Evolutionary conservation across 108 stramenopile species (phyloP), one percentile per base, ranked within the genome.

Genomic region (Mediolabrus comicus): DNA sequence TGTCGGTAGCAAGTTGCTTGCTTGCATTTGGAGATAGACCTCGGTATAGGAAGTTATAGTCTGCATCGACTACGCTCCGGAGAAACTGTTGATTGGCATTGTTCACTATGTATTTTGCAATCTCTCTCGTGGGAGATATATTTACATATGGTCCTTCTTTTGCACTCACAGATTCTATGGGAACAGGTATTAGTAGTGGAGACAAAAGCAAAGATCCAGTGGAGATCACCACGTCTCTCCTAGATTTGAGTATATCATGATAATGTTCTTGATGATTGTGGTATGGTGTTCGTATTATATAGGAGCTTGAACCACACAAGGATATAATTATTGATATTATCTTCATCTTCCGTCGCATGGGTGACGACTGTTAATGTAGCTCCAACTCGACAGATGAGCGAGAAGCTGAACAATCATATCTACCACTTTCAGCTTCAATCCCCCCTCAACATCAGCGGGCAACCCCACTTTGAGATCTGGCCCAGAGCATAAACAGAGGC

Each of bases 1-100:
- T 71, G 19, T 71, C 4, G 2, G 30, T n/a, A 16, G 52, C 30
- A 43, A 41, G 22, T n/a, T 49, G 27, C 13, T 61, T 55, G 13
- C 31, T 49, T 39, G 36, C 38, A 32, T 60, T 27, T 19, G 43
- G n/a, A 28, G 56, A 53, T 27, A 75, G 39, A 31, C 80, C 80
- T 35, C 73, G 71, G 58, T 81, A 81, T 3, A 81, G 57, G 51
- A 81, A 72, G 57, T 72, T 76, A 19, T 5, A 49, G 9, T 63
- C 60, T 11, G 75, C 61, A 27, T 43, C 38, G 3, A 12, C 53
- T 0, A 81, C 80, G 24, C 64, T 54, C 13, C 36, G 59, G 22
- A 81, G 49, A 34, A 65, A 77, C 2, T 46, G 0, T 31, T 28
- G 11, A 43, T 81, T 77, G 52, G 75, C 61, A 46, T 39, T 29